These are phyloP conservation scores for Eragrostis curvula DNA, from an alignment of 176 grass and related monocot species.

Conservation along the genomic window DNA sequence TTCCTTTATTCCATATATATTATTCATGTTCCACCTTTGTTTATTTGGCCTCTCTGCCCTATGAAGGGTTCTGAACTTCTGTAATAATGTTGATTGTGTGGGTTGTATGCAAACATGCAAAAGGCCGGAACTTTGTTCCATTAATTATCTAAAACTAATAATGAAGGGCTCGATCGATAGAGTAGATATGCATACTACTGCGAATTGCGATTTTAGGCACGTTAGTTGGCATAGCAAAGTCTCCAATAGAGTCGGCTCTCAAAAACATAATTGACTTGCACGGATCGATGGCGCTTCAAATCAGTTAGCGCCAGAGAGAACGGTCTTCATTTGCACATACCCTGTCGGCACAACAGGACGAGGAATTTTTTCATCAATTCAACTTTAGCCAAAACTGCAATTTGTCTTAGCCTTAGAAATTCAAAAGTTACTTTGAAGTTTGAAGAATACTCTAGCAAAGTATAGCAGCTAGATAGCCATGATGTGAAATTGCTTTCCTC, in stretches of 20 bases:
- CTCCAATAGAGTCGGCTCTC: background rate
- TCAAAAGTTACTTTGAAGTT: conserved; percentile 16
- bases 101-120: too few relatives aligned
- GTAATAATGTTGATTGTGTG: too few relatives aligned
- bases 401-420: conserved; percentile 14
- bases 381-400: background rate
- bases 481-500: background rate
- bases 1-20: background rate
- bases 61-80: background rate
- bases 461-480: background rate
- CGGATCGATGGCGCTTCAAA: conserved; percentile 11
- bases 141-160: too few relatives aligned
- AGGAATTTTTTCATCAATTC: background rate
- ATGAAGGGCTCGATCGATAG: background rate
- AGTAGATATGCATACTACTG: background rate
- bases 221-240: background rate
- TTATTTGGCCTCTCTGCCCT: background rate
- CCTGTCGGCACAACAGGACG: conserved; percentile 8
- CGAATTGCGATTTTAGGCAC: background rate
- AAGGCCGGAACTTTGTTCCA: too few relatives aligned
- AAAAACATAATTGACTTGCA: conserved; percentile 1
- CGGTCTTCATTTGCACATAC: background rate
- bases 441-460: background rate
- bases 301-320: background rate
- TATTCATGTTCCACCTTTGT: background rate